Evolutionary conservation across 2,329 filamentous ascomycete genomes (phyloP).

Genomic region (Grosmannia clavigera): DNA sequence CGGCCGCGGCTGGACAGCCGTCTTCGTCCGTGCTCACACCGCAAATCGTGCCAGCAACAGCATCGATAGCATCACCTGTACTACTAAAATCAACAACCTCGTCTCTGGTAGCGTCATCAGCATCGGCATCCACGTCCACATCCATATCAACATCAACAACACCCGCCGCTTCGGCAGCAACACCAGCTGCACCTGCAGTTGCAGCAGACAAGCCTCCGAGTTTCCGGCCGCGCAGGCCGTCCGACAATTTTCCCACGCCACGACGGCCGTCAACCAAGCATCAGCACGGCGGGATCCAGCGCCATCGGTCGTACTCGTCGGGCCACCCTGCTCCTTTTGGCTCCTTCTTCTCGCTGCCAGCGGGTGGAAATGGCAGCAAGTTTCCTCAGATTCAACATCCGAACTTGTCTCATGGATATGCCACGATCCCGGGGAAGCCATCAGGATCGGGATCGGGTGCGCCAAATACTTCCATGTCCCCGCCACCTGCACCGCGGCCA

Average conservation of each 20-base stretch:
- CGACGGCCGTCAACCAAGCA: conserved; percentile 6
- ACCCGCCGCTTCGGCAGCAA: conserved; percentile 15
- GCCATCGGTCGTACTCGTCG: conserved; percentile 12
- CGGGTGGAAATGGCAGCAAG: conserved; percentile 4
- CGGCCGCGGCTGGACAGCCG: neutral
- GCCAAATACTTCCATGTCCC: neutral
- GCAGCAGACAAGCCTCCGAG: conserved; percentile 35
- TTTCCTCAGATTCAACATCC: conserved; percentile 14
- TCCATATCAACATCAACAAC: conserved; percentile 23
- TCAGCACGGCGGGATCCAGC: conserved; percentile 3
- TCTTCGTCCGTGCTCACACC: neutral
- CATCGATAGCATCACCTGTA: conserved; percentile 3
- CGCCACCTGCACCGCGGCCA: neutral
- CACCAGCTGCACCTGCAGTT: conserved; percentile 17
- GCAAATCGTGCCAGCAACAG: neutral
- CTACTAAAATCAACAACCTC: neutral
- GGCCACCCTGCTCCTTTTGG: conserved; percentile 17
- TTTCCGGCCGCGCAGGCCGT: conserved; percentile 36
- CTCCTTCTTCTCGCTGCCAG: conserved; percentile 11
- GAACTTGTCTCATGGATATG: conserved; percentile 12
- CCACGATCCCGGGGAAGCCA: conserved; percentile 7
- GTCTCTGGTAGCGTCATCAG: conserved; percentile 17
- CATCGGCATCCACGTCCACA: conserved; percentile 19
- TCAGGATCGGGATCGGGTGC: neutral
- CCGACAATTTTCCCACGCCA: conserved; percentile 13